Conservation (phyloP, 805 yeast genomes). For the Dipodascus albidus region DNA sequence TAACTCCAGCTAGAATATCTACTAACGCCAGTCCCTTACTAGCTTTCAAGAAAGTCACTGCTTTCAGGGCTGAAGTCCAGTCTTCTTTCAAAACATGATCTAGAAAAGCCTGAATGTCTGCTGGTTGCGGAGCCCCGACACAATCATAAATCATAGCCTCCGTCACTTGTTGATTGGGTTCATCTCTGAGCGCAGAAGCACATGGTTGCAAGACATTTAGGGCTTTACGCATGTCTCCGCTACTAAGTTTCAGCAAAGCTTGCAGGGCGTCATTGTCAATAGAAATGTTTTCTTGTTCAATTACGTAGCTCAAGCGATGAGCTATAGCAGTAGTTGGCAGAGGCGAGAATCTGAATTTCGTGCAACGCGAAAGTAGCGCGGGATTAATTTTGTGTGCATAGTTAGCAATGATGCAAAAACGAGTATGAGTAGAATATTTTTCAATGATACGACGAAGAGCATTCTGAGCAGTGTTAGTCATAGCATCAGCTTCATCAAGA, state of each 20-base stretch:
- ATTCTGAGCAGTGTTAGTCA: conserved; percentile 94
- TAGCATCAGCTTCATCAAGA: conserved; percentile 94
- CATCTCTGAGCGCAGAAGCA: conserved; percentile 52
- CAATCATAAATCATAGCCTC: conserved; percentile 80
- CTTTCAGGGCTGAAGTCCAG: conserved; percentile 67
- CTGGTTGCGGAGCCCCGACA: conserved; percentile 91
- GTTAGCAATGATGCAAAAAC: conserved; percentile 91
- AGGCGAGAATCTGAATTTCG: conserved; percentile 89
- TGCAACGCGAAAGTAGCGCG: conserved; percentile 87
- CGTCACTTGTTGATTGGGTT: conserved; percentile 42
- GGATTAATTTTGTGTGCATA: conserved; percentile 94
- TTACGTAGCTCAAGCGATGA: conserved; percentile 56
- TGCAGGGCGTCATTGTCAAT: conserved; percentile 47
- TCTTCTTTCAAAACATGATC: conserved; percentile 75
- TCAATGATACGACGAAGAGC: conserved; percentile 92
- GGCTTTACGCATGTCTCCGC: conserved; percentile 95
- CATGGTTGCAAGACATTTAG: conserved; percentile 92
- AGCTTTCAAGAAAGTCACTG: conserved; percentile 54
- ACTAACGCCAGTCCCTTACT: conserved; percentile 81
- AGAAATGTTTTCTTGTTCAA: conserved; percentile 52
- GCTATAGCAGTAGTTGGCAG: conserved; percentile 55
- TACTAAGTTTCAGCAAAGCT: conserved; percentile 60
- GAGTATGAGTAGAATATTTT: conserved; percentile 85
- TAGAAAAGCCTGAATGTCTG: conserved; percentile 63
- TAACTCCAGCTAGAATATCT: conserved; percentile 70